A percentile compares a stretch with the other conserved stretches of the same genome.
Evolutionary conservation across 2,329 filamentous ascomycete species (phyloP).

Genomic region (Epicoccum sorghinum): DNA sequence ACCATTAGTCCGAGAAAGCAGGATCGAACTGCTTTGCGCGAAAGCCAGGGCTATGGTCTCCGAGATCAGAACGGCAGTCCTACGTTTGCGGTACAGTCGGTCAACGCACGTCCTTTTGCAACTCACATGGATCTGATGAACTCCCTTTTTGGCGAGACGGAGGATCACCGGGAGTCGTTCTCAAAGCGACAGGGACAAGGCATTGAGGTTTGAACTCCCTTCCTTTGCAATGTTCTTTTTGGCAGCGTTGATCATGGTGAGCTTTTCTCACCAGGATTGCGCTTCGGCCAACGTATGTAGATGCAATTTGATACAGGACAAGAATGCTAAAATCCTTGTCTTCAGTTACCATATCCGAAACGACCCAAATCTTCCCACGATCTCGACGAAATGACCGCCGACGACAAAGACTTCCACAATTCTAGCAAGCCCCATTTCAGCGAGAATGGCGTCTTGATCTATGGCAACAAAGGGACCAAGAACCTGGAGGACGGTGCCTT

Average conservation of each 20-base stretch:
- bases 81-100: conserved; percentile 41
- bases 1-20: conserved; percentile 95
- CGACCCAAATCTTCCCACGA: conserved; percentile 71
- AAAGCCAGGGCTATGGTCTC: conserved; percentile 66
- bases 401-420: conserved; percentile 72
- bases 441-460: conserved; percentile 73
- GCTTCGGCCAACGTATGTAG: conserved; percentile 50
- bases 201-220: conserved; percentile 84
- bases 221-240: conserved; percentile 44
- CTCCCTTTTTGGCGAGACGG: conserved; percentile 76
- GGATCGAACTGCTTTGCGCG: conserved; percentile 75
- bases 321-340: conserved; percentile 47
- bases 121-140: conserved; percentile 97
- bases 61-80: conserved; percentile 50
- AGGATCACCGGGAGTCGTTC: conserved; percentile 59
- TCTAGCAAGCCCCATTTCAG: conserved; percentile 82
- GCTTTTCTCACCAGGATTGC: conserved; percentile 42
- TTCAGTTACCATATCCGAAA: conserved; percentile 87
- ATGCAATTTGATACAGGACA: conserved; percentile 49
- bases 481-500: conserved; percentile 57
- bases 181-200: conserved; percentile 63
- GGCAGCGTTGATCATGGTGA: conserved; percentile 45
- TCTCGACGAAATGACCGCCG: conserved; percentile 66
- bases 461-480: conserved; percentile 57
- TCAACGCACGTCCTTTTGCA: conserved; percentile 67